Evolutionary conservation across 139 green algal genomes (phyloP).

Genomic region (Diplosphaera chodatii): DNA sequence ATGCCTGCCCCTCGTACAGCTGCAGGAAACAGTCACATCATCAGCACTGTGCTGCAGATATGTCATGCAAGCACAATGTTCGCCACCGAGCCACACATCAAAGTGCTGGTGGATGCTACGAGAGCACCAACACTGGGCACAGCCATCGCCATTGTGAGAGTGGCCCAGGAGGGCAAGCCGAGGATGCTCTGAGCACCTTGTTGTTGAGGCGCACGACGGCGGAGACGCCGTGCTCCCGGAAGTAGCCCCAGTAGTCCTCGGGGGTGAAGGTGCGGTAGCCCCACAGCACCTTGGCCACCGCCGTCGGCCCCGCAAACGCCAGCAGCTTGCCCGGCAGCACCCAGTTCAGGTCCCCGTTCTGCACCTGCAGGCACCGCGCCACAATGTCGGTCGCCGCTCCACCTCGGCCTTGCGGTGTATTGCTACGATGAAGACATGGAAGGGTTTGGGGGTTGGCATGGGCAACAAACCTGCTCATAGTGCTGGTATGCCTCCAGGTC

Average conservation of each 20-base stretch:
- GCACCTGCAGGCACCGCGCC: constrained; percentile 45
- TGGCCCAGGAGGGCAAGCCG: too few relatives aligned
- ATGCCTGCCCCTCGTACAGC: constrained; percentile 81
- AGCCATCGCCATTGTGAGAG: too few relatives aligned
- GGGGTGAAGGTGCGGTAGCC: constrained; percentile 72
- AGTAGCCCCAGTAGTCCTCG: constrained; percentile 88
- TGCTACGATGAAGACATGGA: too few relatives aligned
- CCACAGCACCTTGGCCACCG: constrained; percentile 53
- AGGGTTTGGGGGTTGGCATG: too few relatives aligned
- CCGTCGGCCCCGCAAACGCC: constrained; percentile 75
- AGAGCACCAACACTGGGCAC: too few relatives aligned
- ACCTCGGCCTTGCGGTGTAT: too few relatives aligned
- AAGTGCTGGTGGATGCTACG: too few relatives aligned
- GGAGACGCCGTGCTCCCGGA: constrained; percentile 48
- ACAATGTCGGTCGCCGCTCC: too few relatives aligned
- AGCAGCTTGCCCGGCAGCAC: constrained; percentile 89
- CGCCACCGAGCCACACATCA: too few relatives aligned
- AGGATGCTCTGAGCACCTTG: constrained; percentile 42
- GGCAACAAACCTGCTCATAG: constrained; percentile 82
- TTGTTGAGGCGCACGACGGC: constrained; percentile 87
- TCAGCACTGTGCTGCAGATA: too few relatives aligned
- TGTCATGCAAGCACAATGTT: too few relatives aligned
- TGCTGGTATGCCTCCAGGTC: constrained; percentile 84
- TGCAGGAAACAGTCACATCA: too few relatives aligned
- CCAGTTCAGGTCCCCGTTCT: constrained; percentile 89